Conservation (phyloP, 495 filamentous ascomycete species). For the Parachaetomium inaequale region DNA sequence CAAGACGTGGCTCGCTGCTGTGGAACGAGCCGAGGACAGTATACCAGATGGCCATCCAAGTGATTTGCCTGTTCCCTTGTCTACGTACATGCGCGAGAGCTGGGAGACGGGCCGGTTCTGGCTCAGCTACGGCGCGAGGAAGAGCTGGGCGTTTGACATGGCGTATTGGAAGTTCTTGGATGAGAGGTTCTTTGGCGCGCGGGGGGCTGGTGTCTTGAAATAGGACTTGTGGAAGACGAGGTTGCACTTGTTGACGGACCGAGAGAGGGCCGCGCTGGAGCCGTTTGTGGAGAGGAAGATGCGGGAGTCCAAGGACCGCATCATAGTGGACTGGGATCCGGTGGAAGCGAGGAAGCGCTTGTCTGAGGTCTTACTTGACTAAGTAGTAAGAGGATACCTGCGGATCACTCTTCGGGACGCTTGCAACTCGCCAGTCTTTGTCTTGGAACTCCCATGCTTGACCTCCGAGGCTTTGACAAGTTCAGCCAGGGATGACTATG, state of each 20-base stretch:
- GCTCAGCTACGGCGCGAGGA: background rate
- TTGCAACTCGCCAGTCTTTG: no score
- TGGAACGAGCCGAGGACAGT: slow-evolving; percentile 25
- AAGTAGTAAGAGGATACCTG: no score
- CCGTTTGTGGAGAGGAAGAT: background rate
- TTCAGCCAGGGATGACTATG: no score
- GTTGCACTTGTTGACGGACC: background rate
- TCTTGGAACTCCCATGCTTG: no score
- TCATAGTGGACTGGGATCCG: background rate
- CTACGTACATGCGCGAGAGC: background rate
- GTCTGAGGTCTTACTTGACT: background rate
- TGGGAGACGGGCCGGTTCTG: slow-evolving; percentile 1
- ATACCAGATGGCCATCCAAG: background rate
- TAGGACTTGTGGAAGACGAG: background rate
- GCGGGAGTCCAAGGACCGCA: background rate
- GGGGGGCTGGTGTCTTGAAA: background rate
- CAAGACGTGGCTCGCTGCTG: slow-evolving; percentile 26
- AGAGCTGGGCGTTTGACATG: background rate
- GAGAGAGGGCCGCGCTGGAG: background rate
- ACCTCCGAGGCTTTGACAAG: no score
- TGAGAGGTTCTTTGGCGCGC: background rate
- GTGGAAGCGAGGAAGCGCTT: background rate
- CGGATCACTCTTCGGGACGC: no score
- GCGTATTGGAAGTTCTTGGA: background rate
- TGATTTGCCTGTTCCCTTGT: background rate